Evolutionary conservation across 371 early-diverging fungal genomes (phyloP), one percentile per base, ranked within the genome.

Genomic region (Mucor saturninus): DNA sequence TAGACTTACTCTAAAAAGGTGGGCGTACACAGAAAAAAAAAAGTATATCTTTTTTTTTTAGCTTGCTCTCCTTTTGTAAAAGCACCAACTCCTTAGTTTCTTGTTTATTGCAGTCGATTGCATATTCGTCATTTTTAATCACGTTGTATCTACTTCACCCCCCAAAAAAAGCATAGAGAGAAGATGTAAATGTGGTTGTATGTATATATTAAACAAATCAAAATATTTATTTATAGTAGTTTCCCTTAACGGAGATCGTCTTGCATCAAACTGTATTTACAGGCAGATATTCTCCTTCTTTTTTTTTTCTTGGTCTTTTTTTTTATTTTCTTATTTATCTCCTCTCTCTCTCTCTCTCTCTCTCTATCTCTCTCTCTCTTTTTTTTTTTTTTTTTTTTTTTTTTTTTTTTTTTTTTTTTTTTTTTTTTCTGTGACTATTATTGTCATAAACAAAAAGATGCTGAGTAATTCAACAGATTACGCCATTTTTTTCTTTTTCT

Each of bases 111-210:
- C 59, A 67, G 35, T 40, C 29, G n/a, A 48, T 53, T 66, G 56
- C 65, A 58, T 59, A 60, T 65, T 69, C 70, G 70, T 65, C 68
- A 67, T 71, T 61, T 71, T 64, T 64, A 67, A 61, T 67, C 68
- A 67, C 63, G 68, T 66, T 61, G 37, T 53, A 35, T 35, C 26
- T 50, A 14, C 15, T 46, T 7, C 5, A 2, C 32, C 51, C 51
- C 51, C 32, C 51, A 29, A 35, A 15, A n/a, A 35, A n/a, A 32
- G 21, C 21, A 21, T 21, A 21, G n/a, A 35, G 13, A 35, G 21
- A 32, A 35, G 37, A 53, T 21, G 29, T 32, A 53, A 35, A 53
- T 35, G 53, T 28, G 35, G 29, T 37, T 53, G 37, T 35, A 53
- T 21, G 32, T 53, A 53, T 50, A 50, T 30, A 50, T 50, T 50